These are phyloP conservation scores for Eucalyptus sp. DNA, from an alignment of 345 rosid genomes.

Conservation along the genomic window DNA sequence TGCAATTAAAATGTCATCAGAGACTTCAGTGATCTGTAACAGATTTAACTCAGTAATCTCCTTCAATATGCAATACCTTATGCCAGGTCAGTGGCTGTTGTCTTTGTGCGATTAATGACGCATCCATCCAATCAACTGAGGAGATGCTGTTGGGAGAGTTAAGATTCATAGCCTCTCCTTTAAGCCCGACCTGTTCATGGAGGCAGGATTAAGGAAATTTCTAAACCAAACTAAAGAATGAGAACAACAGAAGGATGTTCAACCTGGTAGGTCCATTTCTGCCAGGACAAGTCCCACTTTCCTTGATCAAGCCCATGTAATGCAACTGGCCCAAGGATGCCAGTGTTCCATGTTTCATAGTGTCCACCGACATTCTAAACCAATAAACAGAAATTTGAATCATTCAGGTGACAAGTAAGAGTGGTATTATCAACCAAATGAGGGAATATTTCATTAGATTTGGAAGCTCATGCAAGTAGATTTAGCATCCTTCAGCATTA, in stretches of 20 bases:
- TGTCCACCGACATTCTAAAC: slow-evolving; percentile 90
- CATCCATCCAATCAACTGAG: slow-evolving; percentile 69
- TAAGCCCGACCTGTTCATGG: slow-evolving; percentile 75
- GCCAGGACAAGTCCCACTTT: slow-evolving; percentile 85
- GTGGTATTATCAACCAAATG: not conserved
- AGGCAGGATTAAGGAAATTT: not conserved
- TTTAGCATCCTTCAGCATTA: not conserved
- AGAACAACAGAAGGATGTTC: not conserved
- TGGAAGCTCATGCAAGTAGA: not conserved
- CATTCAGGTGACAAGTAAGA: not conserved
- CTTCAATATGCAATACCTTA: slow-evolving; percentile 33
- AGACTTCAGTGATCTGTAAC: not conserved
- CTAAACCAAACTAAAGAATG: not conserved
- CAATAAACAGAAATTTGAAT: not conserved
- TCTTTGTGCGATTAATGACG: slow-evolving; percentile 46
- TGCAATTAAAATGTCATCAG: not conserved
- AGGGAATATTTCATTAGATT: not conserved
- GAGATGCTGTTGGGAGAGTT: slow-evolving; percentile 50
- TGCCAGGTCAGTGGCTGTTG: slow-evolving; percentile 94
- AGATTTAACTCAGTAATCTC: not conserved
- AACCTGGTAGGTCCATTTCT: slow-evolving; percentile 98
- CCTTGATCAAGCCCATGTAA: slow-evolving; percentile 84
- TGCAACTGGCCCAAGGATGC: slow-evolving; percentile 95
- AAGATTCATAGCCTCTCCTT: slow-evolving; percentile 91
- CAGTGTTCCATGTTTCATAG: slow-evolving; percentile 89